Evolutionary conservation across 768 basidiomycete genomes (phyloP).

Genomic region (Astraeus odoratus): DNA sequence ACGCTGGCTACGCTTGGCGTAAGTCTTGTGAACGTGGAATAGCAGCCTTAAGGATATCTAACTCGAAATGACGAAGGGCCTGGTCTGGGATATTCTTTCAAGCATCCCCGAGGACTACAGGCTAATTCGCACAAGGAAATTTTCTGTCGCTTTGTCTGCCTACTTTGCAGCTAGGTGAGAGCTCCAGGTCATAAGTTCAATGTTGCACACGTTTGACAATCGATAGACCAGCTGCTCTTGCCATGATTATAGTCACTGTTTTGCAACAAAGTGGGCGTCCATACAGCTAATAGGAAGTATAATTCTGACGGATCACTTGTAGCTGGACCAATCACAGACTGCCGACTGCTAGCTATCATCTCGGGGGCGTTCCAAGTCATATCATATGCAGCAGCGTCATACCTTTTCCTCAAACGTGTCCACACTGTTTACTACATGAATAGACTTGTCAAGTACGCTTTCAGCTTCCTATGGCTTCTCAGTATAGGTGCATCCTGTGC

Average conservation of each 20-base stretch:
- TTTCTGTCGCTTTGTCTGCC: not conserved
- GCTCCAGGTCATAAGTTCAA: not conserved
- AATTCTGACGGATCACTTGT: too few species aligned
- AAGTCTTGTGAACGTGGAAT: not conserved
- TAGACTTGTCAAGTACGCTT: too few species aligned
- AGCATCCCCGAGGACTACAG: conserved; percentile 1
- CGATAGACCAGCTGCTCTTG: not conserved
- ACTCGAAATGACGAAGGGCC: not conserved
- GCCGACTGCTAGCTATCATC: too few species aligned
- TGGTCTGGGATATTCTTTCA: conserved; percentile 3
- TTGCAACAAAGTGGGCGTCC: not conserved
- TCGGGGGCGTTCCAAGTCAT: too few species aligned
- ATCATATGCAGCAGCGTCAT: too few species aligned
- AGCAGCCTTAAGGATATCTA: not conserved
- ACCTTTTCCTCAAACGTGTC: too few species aligned
- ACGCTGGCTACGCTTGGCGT: conserved; percentile 18
- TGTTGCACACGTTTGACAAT: not conserved
- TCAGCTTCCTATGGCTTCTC: too few species aligned
- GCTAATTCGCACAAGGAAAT: not conserved
- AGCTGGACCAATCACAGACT: too few species aligned
- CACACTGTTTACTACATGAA: too few species aligned
- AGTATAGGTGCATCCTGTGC: too few species aligned
- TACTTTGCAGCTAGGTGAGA: conserved; percentile 2
- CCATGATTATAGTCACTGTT: not conserved
- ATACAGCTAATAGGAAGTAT: too few species aligned